These are phyloP conservation scores for Solanum pennellii DNA, from an alignment of 257 asterid genomes.

Conservation along the genomic window DNA sequence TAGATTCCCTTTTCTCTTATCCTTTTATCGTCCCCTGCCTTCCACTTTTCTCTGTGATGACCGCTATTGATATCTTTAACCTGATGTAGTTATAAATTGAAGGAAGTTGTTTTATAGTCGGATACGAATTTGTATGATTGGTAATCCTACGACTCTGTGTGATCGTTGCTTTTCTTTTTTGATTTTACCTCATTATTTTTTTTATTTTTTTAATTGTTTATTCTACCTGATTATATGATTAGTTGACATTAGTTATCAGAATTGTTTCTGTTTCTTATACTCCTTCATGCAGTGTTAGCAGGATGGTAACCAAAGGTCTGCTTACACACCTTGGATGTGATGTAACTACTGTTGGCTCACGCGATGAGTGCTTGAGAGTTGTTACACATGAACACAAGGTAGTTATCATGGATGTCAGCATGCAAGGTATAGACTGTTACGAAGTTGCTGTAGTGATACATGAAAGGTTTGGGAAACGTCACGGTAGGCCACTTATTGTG, in stretches of 20 bases:
- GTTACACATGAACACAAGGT: constrained; percentile 65
- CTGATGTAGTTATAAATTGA: background rate
- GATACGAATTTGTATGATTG: background rate
- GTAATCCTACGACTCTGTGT: background rate
- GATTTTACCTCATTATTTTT: background rate
- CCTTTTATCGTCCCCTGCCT: background rate
- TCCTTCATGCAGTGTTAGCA: constrained; percentile 51
- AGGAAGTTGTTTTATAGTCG: background rate
- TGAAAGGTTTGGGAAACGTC: constrained; percentile 49
- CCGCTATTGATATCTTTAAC: background rate
- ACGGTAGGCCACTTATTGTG: constrained; percentile 51
- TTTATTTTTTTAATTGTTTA: background rate
- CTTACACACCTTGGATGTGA: constrained; percentile 86
- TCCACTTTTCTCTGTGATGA: background rate
- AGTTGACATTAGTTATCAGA: background rate
- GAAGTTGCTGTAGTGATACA: constrained; percentile 57
- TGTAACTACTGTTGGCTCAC: constrained; percentile 58
- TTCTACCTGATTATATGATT: background rate
- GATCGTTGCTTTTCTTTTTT: background rate
- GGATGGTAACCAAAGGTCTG: constrained; percentile 82
- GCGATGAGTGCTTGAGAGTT: constrained; percentile 68
- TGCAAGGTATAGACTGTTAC: constrained; percentile 46
- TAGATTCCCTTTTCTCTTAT: background rate
- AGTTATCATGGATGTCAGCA: constrained; percentile 58
- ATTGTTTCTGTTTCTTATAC: background rate